Evolutionary conservation across 2,329 filamentous ascomycete species (phyloP), one percentile per base, ranked within the genome.

Genomic region (Colletotrichum phormii): DNA sequence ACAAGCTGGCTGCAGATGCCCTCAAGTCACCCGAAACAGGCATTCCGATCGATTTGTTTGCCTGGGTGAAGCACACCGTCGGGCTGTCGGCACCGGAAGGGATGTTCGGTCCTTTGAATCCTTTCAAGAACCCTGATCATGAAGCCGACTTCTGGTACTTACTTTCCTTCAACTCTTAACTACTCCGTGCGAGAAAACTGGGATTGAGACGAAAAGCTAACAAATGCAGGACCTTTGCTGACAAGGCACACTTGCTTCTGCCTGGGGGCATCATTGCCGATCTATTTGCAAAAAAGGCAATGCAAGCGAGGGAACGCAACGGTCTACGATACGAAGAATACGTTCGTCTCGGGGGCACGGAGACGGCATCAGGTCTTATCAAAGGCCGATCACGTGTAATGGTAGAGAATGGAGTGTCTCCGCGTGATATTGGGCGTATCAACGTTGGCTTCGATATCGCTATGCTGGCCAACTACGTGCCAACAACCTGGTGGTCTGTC

Each of bases 401-500:
- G 33, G 31, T 26, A 2, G 62, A 65, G 18, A 60, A 65, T 1
- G 61, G 42, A 1, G 62, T 64, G n/a, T 37, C 62, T 2, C 13
- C 46, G 7, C 53, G 54, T 5, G 67, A 70, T 7, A 51, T 70
- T 22, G 61, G 3, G 2, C 67, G 67, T 26, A 15, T 53, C 24
- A 35, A 66, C 13, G 5, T 66, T 33, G 62, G 67, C 3, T 67
- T 76, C 63, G 51, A 62, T 9, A 67, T 86, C 7, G 85, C 78
- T 0, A 72, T 84, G 26, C 76, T 85, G 1, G 79, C 80, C 54
- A 88, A 88, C 74, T 84, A 84, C 0, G 77, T 81, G 4, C 83
- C 84, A 0, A 80, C 84, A 0, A 76, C 78, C 0, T 88, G 87
- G 77, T 88, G 86, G 86, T 68, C 83, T 1, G 46, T 88, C 0